Conservation (phyloP, 305 asterid genomes). For the Solanum aculeatissimum region DNA sequence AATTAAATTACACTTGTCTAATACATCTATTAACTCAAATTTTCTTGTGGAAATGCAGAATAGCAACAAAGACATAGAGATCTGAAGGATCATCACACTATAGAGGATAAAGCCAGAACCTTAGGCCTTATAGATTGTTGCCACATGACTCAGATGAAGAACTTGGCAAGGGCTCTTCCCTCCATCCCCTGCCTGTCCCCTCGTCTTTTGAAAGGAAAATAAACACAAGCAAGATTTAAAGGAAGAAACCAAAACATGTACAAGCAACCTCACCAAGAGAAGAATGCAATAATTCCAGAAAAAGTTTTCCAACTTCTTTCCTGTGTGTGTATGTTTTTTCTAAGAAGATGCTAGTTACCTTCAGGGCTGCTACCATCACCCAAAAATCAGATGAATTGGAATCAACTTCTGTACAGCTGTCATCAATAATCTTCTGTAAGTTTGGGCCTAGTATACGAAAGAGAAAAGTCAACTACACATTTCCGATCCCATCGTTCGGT, state of each 20-base stretch:
- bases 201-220: background rate
- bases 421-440: conserved; percentile 53
- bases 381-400: conserved; percentile 80
- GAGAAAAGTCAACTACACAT: background rate
- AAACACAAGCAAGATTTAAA: background rate
- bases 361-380: conserved; percentile 88
- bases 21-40: background rate
- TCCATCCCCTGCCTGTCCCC: background rate
- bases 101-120: background rate
- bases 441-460: conserved; percentile 45
- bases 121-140: background rate
- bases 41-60: background rate
- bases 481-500: background rate
- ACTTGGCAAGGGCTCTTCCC: background rate
- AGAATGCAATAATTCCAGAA: background rate
- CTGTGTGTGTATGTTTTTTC: background rate
- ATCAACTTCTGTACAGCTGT: conserved; percentile 60
- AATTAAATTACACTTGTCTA: background rate
- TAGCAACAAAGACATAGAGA: background rate
- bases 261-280: background rate
- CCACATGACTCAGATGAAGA: background rate
- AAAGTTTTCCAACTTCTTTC: background rate
- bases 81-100: background rate
- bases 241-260: background rate
- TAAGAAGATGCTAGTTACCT: conserved; percentile 30